Evolutionary conservation across 2,329 filamentous ascomycete species (phyloP).

Genomic region (Phaeomoniella chlamydospora): DNA sequence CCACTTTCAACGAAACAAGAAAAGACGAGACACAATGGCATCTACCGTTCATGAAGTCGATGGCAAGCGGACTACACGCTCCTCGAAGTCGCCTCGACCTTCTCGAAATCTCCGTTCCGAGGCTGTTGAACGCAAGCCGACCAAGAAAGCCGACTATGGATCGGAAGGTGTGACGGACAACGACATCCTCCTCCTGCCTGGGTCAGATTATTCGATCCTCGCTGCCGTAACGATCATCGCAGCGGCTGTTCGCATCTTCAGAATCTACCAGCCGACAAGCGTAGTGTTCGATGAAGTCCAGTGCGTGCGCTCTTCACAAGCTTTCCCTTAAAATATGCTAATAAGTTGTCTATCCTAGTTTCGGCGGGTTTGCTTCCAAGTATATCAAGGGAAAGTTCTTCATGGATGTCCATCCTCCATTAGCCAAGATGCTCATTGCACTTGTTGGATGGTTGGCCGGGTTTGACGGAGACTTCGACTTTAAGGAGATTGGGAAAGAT

Average conservation of each 20-base stretch:
- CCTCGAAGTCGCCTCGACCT: constrained; percentile 13
- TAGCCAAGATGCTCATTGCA: constrained; percentile 93
- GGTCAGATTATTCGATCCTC: constrained; percentile 69
- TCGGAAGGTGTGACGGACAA: constrained; percentile 57
- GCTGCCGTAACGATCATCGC: constrained; percentile 59
- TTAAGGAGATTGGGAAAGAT: constrained; percentile 99
- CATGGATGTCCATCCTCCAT: constrained; percentile 98
- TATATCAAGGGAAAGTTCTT: constrained; percentile 99
- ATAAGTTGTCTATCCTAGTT: constrained; percentile 38
- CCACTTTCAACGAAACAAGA: no score
- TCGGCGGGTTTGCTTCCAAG: constrained; percentile 94
- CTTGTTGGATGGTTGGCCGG: constrained; percentile 89
- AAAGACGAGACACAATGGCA: constrained; percentile 44
- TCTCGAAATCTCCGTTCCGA: constrained; percentile 12
- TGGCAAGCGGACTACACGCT: constrained; percentile 27
- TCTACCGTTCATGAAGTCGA: constrained; percentile 45
- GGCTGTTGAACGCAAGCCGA: constrained; percentile 2
- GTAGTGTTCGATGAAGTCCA: constrained; percentile 99
- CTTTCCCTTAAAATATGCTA: constrained; percentile 3
- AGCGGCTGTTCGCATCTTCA: constrained; percentile 71
- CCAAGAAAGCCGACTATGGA: constrained; percentile 23
- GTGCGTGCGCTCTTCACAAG: constrained; percentile 40
- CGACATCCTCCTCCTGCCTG: constrained; percentile 77
- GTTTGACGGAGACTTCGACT: constrained; percentile 91
- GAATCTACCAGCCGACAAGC: constrained; percentile 89